Base-by-base conservation (phyloP, 2,329 filamentous ascomycete genomes). In the Aspergillus cejpii region DNA sequence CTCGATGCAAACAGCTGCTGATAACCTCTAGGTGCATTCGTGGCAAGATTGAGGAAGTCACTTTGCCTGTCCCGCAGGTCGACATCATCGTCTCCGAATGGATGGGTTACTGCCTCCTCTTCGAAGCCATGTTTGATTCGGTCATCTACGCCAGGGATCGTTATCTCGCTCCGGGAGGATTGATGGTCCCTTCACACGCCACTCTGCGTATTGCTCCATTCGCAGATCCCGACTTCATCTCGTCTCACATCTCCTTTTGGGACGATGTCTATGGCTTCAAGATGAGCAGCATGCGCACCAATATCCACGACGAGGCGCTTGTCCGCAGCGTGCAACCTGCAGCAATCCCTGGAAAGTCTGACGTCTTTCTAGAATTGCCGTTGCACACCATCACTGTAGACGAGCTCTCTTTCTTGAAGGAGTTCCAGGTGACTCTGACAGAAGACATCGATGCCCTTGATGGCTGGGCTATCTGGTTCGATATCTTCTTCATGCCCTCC, bases 51-150 rank as follows among this genome's bases (percentile, higher is more conserved):
- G 91, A 97, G 65, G 89, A 96, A 54, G 85, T 94, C 44, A 75
- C 70, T 45, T 76, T 89, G 17, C 89, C 86, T 1, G 83, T 91
- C 6, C 74, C 81, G 43, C 74, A 90, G 60, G 90, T 96, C 37
- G 91, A 97, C 68, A 84, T 97, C 59, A 95, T 97, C 62, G 84
- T 97, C 49, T 94, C 87, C 48, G 90, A 97, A 67, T 97, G 90
- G 90, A 97, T 97, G 90, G 90, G 90, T 23, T 97, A 97, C 64
- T 87, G 84, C 52, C 77, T 96, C 14, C 77, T 96, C 5, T 97
- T 94, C 66, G 90, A 97, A 69, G 88, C 89, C 44, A 97, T 97
- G 90, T 80, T 97, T 21, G 88, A 92, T 52, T 94, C 87, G 39
- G 87, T 97, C 17, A 76, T 97, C 40, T 91, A 81, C 61, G 91